A percentile compares a stretch with the other conserved stretches of the same genome.
Evolutionary conservation across 2,329 filamentous ascomycete species (phyloP).

Genomic region (Chaetomiaceae sp.): DNA sequence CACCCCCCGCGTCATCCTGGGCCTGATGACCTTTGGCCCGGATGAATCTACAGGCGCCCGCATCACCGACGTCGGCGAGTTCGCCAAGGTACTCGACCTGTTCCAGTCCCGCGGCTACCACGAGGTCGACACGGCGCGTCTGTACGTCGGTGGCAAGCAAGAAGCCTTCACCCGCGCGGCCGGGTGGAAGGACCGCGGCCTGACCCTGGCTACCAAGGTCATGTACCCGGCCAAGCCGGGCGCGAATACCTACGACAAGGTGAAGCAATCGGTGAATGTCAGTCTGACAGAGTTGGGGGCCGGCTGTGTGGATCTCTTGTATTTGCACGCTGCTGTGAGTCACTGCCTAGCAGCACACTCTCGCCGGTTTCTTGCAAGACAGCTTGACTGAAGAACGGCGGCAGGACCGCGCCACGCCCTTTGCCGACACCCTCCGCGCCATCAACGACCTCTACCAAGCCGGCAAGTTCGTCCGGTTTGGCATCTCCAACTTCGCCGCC

Average conservation of each 20-base stretch:
- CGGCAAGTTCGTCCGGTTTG: conserved; percentile 68
- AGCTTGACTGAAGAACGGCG: background rate
- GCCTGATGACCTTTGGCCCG: conserved; percentile 68
- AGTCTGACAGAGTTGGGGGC: conserved; percentile 69
- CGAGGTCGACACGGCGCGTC: conserved; percentile 67
- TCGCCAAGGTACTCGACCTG: conserved; percentile 60
- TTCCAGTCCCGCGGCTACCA: conserved; percentile 65
- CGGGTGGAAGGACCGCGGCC: conserved; percentile 63
- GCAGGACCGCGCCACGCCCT: conserved; percentile 51
- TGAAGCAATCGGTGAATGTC: conserved; percentile 61
- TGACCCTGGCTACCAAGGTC: conserved; percentile 64
- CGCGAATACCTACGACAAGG: conserved; percentile 57
- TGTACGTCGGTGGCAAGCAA: conserved; percentile 64
- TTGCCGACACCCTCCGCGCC: conserved; percentile 64
- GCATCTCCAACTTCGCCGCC: conserved; percentile 67
- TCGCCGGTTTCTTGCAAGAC: too few relatives aligned
- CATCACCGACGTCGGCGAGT: conserved; percentile 55
- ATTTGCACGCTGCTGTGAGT: conserved; percentile 61
- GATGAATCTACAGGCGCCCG: conserved; percentile 55
- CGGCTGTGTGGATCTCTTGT: conserved; percentile 67
- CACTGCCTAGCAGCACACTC: too few relatives aligned
- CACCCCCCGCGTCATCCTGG: conserved; percentile 53
- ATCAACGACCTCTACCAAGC: conserved; percentile 65
- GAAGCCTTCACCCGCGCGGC: conserved; percentile 64
- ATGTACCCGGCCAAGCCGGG: conserved; percentile 58